Conservation (phyloP, 1,284 basidiomycete genomes). For the Ceratobasidium papillatum region DNA sequence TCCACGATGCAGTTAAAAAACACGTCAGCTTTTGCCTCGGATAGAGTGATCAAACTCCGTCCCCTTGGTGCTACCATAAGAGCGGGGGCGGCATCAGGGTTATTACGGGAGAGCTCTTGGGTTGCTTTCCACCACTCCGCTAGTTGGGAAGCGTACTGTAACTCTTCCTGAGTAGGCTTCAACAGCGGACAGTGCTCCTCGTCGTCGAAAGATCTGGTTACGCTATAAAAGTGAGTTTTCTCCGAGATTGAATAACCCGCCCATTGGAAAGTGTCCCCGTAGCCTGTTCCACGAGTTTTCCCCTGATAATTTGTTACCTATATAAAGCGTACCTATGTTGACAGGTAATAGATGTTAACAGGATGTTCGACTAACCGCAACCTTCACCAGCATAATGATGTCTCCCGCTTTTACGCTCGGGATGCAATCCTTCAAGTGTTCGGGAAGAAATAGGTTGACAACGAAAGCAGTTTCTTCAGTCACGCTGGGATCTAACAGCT, state of each 20-base stretch:
- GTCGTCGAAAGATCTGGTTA: neutral
- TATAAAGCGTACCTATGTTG: neutral
- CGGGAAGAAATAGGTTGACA: constrained; percentile 11
- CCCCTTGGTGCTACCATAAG: constrained; percentile 15
- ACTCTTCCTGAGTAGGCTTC: constrained; percentile 5
- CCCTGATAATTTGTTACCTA: neutral
- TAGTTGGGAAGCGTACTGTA: constrained; percentile 15
- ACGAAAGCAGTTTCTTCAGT: constrained; percentile 7
- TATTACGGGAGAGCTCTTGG: constrained; percentile 14
- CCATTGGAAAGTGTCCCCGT: constrained; percentile 23
- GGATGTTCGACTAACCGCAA: constrained; percentile 3
- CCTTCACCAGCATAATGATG: constrained; percentile 8
- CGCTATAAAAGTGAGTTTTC: constrained; percentile 27
- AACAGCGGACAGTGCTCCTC: constrained; percentile 28
- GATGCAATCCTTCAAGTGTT: constrained; percentile 16
- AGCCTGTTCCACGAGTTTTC: constrained; percentile 13
- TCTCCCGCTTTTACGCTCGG: constrained; percentile 32
- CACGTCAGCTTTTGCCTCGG: constrained; percentile 20
- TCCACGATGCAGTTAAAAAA: constrained; percentile 35
- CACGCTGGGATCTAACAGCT: constrained; percentile 21
- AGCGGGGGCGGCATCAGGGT: neutral
- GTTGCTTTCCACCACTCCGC: constrained; percentile 31
- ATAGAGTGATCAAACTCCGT: constrained; percentile 8
- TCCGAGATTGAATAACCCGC: constrained; percentile 21
- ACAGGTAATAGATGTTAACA: neutral